Base-by-base conservation (phyloP, 176 grass and related monocot genomes). In the Dendrocalamus sinicus region DNA sequence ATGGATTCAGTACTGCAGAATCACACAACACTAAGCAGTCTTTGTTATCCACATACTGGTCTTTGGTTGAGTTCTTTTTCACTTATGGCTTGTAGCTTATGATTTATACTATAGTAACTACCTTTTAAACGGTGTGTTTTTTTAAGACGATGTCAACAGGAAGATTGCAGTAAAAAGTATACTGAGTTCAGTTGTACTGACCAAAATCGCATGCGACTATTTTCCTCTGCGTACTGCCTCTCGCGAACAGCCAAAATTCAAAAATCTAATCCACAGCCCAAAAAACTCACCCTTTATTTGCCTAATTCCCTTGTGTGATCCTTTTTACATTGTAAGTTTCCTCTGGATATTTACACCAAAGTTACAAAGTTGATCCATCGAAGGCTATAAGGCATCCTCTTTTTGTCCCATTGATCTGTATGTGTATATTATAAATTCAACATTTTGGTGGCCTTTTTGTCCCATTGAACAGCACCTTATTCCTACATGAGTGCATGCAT, bases 401-500 rank as follows among this genome's bases (percentile, higher is more conserved):
- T 81, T 76, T 62, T 85, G 43, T 53, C 46, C n/a, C n/a, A 59
- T 63, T 50, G 19, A 54, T 46, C 30, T 54, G 53, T 89, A 75
- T 89, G 62, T 53, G 55, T 54, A 28, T 89, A 39, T 76, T 50
- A 41, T 40, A 39, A 39, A 65, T 20, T 75, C 40, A 7, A 72
- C 61, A 54, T 51, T 67, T 13, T 72, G 48, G 37, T 72, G 55
- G 32, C 71, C 53, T 70, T 81, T 83, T 63, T 28, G 74, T 66
- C 16, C 76, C 44, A 76, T 75, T 15, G 17, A 15, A 72, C 5
- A 0, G 28, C 60, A 71, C 13, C 51, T 72, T 72, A 67, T 64
- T 30, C 14, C 77, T 67, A 10, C 64, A 67, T 14, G 47, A 73
- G 2, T 50, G 19, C 59, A 43, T n/a, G 35, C 47, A 9, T 16